These are phyloP conservation scores for Penicillium sp. DNA, from an alignment of 2,329 filamentous ascomycete genomes.

Conservation along the genomic window DNA sequence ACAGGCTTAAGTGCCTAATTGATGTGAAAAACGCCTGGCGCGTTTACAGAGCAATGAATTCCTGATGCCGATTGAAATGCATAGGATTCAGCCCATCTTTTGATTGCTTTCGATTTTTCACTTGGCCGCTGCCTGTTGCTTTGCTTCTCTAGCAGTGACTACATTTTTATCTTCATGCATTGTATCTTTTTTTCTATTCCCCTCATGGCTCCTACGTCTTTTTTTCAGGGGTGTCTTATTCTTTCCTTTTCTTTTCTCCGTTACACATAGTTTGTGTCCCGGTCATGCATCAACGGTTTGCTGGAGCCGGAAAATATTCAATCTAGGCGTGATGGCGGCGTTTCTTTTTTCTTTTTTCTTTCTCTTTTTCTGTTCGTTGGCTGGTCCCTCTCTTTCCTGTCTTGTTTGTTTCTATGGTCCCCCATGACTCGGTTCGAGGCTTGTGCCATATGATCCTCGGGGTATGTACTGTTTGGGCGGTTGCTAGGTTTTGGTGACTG, in stretches of 20 bases:
- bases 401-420: not conserved
- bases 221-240: conserved; percentile 1
- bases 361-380: not conserved
- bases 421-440: not conserved
- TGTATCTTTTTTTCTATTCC: conserved; percentile 16
- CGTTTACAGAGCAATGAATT: not conserved
- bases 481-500: not conserved
- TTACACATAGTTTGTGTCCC: not conserved
- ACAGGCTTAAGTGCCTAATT: conserved; percentile 25
- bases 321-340: conserved; percentile 5
- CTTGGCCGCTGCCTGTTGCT: not conserved
- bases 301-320: conserved; percentile 3
- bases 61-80: not conserved
- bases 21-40: conserved; percentile 10
- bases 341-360: not conserved
- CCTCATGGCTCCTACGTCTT: not conserved
- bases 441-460: not conserved
- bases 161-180: conserved; percentile 3
- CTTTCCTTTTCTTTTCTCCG: not conserved
- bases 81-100: not conserved
- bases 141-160: not conserved
- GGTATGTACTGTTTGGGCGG: too few species aligned
- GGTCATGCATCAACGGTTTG: conserved; percentile 8
- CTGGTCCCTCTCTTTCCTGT: not conserved
- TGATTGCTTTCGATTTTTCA: not conserved